Evolutionary conservation across 148 eudicot species (phyloP), one percentile per base, ranked within the genome.

Genomic region (Silene conica): DNA sequence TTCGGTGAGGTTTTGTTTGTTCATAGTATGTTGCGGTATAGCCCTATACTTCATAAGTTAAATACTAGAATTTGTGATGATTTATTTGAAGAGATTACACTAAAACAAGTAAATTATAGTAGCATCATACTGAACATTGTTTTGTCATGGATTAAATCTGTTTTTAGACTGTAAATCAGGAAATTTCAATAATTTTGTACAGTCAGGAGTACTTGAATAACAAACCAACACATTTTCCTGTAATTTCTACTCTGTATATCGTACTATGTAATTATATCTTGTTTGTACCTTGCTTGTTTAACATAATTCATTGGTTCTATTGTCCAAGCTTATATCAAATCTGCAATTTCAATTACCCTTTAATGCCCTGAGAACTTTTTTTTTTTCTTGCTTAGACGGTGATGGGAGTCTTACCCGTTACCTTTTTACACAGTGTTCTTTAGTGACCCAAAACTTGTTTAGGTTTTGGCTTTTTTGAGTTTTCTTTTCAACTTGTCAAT

Each of bases 1-100:
- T 72, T 63, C 84, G 90, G 91, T 89, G 88, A 93, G 88, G 67
- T 77, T 43, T 75, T 25, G 70, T 61, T 68, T 25, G 67, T 23
- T 77, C 52, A 41, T 23, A 25, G 20, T 26, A 25, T 8, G 73
- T 57, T 25, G 20, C 65, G 28, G 1, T 68, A 70, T 61, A 66
- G 59, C 55, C 50, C 18, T 73, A 43, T 48, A 67, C 62, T 52
- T 43, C 13, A 34, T 28, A 26, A 59, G 28, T 57, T 75, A 41
- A 50, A 43, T 41, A 22, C 9, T 57, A 31, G 70, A 52, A 63
- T 56, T 34, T 60, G 25, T 41, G 25, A 67, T 67, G 20, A 52
- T 55, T 65, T 20, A 22, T 20, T 52, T 57, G 41, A 62, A 75
- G 34, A 22, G 56, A 43, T 57, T 13, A 50, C 72, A 57, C 18